These are phyloP conservation scores for Lactifluus piperatus DNA, from an alignment of 768 basidiomycete species.

Conservation along the genomic window DNA sequence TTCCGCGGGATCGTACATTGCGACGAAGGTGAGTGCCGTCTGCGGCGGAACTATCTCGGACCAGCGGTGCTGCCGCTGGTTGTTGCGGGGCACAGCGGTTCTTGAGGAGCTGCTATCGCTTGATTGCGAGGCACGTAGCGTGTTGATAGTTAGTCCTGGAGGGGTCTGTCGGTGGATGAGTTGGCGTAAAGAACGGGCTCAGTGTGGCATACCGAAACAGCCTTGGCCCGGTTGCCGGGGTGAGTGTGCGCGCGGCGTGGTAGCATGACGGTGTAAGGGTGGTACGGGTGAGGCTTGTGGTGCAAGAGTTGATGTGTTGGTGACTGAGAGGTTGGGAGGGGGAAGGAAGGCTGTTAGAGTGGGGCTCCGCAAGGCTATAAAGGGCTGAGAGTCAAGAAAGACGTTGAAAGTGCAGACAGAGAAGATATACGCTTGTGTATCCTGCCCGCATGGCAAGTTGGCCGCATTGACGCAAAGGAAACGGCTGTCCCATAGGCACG, in stretches of 20 bases:
- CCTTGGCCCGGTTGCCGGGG: constrained; percentile 1
- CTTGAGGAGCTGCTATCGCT: background rate
- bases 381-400: constrained; percentile 9
- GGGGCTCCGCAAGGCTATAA: constrained; percentile 9
- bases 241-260: constrained; percentile 7
- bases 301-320: background rate
- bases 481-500: constrained; percentile 13
- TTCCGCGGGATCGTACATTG: constrained; percentile 49
- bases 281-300: background rate
- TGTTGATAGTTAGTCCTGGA: constrained; percentile 2
- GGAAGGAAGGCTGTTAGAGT: background rate
- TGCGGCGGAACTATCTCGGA: constrained; percentile 50
- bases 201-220: constrained; percentile 1
- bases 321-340: background rate
- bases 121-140: background rate
- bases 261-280: background rate
- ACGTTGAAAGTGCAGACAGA: background rate
- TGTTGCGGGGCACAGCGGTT: background rate
- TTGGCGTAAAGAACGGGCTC: background rate
- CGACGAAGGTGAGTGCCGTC: constrained; percentile 48
- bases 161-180: constrained; percentile 5
- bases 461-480: constrained; percentile 8
- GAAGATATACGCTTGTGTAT: constrained; percentile 5
- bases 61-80: constrained; percentile 33
- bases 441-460: constrained; percentile 10